phyloP scores from a whole-genome alignment of 257 asterid species.

The Paulownia fortunei region DNA sequence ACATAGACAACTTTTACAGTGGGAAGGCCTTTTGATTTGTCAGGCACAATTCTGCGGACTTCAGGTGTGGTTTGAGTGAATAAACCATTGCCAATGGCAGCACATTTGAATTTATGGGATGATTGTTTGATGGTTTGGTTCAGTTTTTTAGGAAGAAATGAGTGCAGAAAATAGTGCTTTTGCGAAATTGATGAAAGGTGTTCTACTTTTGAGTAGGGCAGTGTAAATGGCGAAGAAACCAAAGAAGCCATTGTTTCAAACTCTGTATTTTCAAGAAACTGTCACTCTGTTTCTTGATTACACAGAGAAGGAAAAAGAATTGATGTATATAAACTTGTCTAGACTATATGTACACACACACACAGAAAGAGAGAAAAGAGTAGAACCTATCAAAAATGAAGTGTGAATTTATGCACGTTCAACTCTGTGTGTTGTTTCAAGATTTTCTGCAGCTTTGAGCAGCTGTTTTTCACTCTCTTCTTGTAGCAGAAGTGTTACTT shows the following conservation, averaged over 20 bases:
- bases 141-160: slow-evolving; percentile 78
- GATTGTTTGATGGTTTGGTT: slow-evolving; percentile 38
- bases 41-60: slow-evolving; percentile 85
- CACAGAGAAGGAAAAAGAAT: neutral
- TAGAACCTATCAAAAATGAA: neutral
- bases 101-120: slow-evolving; percentile 59
- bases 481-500: slow-evolving; percentile 16
- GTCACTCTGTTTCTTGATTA: slow-evolving; percentile 40
- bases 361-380: neutral
- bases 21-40: slow-evolving; percentile 57
- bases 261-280: slow-evolving; percentile 27
- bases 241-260: slow-evolving; percentile 77
- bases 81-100: slow-evolving; percentile 84
- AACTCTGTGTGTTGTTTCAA: neutral
- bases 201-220: slow-evolving; percentile 56
- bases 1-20: slow-evolving; percentile 87
- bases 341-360: too few relatives aligned
- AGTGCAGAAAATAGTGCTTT: slow-evolving; percentile 75
- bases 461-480: too few relatives aligned
- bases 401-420: neutral
- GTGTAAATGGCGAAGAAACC: slow-evolving; percentile 82
- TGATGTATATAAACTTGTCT: too few relatives aligned
- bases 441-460: too few relatives aligned
- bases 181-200: slow-evolving; percentile 71
- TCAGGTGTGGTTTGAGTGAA: slow-evolving; percentile 95